Base-by-base conservation (phyloP, 805 yeast genomes). In the Ogataea corticis region DNA sequence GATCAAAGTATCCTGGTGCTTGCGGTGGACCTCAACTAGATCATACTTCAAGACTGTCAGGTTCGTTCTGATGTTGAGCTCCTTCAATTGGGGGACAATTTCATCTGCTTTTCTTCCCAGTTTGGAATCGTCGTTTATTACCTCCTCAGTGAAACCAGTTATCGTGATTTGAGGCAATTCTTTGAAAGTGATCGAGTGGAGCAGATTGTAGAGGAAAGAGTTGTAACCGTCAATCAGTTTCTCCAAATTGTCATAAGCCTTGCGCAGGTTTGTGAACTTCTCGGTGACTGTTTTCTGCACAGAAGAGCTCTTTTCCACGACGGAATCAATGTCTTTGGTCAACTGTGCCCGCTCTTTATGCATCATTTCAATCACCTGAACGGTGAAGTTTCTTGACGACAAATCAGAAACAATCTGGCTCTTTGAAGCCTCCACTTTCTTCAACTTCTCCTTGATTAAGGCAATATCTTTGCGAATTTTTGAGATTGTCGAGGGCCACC, bases 401-500 rank as follows among this genome's bases (percentile, higher is more conserved):
- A 89, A 71, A 37, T 73, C 68, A 9, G 56, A 51, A 31, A 77
- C 75, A 15, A 77, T 77, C 27, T 69, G 72, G 31, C 63, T 46
- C 31, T 57, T 64, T 33, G 62, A 69, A 9, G 56, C 57, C 33
- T 73, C 74, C 10, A 77, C 56, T 2, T 65, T 62, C 11, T 56
- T 57, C 17, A 80, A 65, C 16, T 56, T 57, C 42, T 78, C 77
- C 25, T 57, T 55, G 41, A 48, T 79, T 68, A 31, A 63, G 61
- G 57, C 64, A 34, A 83, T 74, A 56, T 87, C 94, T 6, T 61
- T 63, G 27, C 72, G 69, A 47, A 86, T 75, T 51, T 79, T 79
- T n/a, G 72, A 69, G 39, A 88, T 60, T 35, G 80, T 76, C 14
- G 64, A 52, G 2, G 76, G 71, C 94, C 96, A 86, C 59, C 80